Evolutionary conservation across 345 rosid genomes (phyloP), one percentile per base, ranked within the genome.

Genomic region (Pistacia integerrima): DNA sequence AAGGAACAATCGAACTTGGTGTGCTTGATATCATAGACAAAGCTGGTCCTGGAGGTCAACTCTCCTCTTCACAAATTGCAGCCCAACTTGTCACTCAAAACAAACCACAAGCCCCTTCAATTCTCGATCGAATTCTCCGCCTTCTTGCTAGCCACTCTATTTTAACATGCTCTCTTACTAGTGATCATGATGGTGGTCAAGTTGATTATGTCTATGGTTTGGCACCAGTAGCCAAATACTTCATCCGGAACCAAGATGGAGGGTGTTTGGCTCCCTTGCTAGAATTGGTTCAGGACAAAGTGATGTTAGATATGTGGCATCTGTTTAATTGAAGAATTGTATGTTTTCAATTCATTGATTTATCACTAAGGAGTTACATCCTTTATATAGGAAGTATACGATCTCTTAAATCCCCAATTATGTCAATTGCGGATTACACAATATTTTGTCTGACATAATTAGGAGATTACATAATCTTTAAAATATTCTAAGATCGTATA

Each of bases 111-210:
- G 60, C 83, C 48, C 64, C 56, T 36, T 22, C 25, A n/a, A 14
- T 75, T 71, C 81, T 84, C 13, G 88, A 83, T 59, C 67, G 82
- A 3, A 75, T 87, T 67, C 88, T 87, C n/a, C 76, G 74, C 60
- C 90, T 84, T 49, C 86, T 84, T 5, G 82, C 87, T 4, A 71
- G 80, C 72, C 80, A 82, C 76, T 78, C 85, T 35, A 64, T 83
- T 49, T 84, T 85, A 38, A 58, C 79, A 13, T 77, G 64, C 76
- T 76, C 70, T 20, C 60, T 72, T n/a, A 46, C 22, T 35, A 46
- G 49, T 6, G 20, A 57, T 25, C n/a, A 67, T 9, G 35, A 51
- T 10, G 75, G 63, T 48, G 64, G 33, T 28, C 48, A 61, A 33
- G 62, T 8, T 28, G 65, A 57, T 20, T 72, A 69, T 52, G 54